Evolutionary conservation across 208 protist species (phyloP).

Genomic region (Leishmania martiniquensis): DNA sequence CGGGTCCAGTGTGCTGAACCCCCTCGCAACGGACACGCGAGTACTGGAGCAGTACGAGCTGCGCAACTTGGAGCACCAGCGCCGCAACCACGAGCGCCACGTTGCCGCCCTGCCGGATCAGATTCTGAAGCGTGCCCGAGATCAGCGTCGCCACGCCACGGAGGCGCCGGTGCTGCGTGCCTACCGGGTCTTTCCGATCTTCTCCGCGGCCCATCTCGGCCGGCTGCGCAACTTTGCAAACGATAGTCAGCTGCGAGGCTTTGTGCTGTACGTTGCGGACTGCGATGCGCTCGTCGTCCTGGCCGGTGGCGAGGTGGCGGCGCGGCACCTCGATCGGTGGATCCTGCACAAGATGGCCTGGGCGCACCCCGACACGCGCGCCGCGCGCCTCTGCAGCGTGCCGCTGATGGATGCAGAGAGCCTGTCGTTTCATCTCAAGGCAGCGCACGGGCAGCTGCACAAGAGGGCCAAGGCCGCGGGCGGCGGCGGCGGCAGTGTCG

Average conservation of each 20-base stretch:
- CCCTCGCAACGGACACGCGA: constrained; percentile 59
- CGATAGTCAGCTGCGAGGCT: constrained; percentile 75
- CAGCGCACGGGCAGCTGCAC: constrained; percentile 10
- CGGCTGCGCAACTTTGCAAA: constrained; percentile 84
- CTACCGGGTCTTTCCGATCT: constrained; percentile 78
- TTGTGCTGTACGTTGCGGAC: constrained; percentile 61
- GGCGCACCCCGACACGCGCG: constrained; percentile 63
- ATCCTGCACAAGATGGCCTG: constrained; percentile 80
- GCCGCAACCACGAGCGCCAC: constrained; percentile 81
- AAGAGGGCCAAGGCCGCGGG: constrained; percentile 18
- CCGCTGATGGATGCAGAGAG: constrained; percentile 53
- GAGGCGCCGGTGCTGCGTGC: constrained; percentile 64
- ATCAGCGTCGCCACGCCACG: constrained; percentile 55
- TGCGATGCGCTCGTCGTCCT: constrained; percentile 78
- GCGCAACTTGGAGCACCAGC: constrained; percentile 77
- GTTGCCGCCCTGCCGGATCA: constrained; percentile 76
- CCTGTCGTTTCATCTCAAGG: constrained; percentile 67
- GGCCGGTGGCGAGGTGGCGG: constrained; percentile 64
- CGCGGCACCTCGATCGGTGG: constrained; percentile 82
- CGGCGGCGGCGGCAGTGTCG: neutral
- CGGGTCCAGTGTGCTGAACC: constrained; percentile 70
- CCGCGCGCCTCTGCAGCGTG: constrained; percentile 52
- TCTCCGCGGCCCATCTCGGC: constrained; percentile 54
- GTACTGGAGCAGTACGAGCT: constrained; percentile 78
- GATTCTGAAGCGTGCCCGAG: constrained; percentile 64